These are phyloP conservation scores for Talaromyces rugulosus DNA, from an alignment of 2,329 filamentous ascomycete species.

Conservation along the genomic window DNA sequence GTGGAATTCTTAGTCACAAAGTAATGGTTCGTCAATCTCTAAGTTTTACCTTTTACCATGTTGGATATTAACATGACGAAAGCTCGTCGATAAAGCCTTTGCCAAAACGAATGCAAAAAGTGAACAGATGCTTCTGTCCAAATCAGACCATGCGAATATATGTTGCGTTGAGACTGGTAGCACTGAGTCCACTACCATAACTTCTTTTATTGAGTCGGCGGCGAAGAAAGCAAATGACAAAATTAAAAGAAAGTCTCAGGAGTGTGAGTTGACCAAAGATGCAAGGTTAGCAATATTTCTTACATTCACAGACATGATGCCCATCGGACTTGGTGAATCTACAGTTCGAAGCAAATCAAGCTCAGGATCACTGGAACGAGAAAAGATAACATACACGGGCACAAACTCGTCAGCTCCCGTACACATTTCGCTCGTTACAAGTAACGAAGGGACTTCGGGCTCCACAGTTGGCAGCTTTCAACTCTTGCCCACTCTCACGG, in stretches of 20 bases:
- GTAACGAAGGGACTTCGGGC: background rate
- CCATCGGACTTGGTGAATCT: background rate
- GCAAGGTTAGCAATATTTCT: background rate
- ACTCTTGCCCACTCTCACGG: background rate
- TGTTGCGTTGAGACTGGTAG: background rate
- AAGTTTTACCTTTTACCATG: background rate
- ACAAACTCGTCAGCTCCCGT: background rate
- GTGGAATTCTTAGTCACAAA: background rate
- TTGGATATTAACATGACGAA: background rate
- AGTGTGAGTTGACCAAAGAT: background rate
- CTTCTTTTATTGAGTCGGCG: background rate
- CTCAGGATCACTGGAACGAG: background rate
- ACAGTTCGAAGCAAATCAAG: background rate
- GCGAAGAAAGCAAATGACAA: background rate
- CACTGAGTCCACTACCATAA: background rate
- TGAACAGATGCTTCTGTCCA: background rate
- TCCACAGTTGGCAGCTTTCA: background rate
- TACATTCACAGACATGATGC: background rate
- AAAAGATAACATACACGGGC: background rate
- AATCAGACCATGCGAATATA: slow-evolving; percentile 1
- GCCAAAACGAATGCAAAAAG: background rate
- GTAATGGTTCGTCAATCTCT: background rate
- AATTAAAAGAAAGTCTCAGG: background rate
- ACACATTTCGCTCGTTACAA: background rate
- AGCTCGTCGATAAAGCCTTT: background rate